Conservation (phyloP, 176 grass and related monocot genomes). For the Aegilops tauschii region DNA sequence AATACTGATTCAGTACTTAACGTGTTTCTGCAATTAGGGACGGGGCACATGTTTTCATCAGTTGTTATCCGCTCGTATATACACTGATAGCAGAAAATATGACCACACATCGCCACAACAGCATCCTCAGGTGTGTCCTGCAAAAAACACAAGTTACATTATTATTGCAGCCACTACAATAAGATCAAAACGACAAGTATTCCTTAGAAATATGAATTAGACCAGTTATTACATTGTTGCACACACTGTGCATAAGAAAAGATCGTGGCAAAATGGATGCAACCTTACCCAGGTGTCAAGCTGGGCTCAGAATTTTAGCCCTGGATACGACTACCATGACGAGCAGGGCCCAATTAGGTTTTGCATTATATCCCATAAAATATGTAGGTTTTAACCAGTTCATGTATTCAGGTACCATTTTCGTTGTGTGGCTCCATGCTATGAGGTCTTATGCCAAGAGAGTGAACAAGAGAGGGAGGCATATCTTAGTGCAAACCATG, state of each 20-base stretch:
- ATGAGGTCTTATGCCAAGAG: neutral
- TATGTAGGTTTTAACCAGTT: neutral
- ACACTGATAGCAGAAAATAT: constrained; percentile 98
- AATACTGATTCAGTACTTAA: constrained; percentile 73
- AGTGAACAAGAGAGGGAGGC: neutral
- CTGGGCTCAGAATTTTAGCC: neutral
- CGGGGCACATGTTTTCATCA: constrained; percentile 81
- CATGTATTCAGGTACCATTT: neutral
- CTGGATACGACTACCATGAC: neutral
- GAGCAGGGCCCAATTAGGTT: neutral
- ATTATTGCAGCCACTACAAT: constrained; percentile 14
- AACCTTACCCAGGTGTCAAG: neutral
- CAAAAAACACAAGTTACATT: constrained; percentile 25
- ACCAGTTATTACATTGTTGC: neutral
- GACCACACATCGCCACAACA: constrained; percentile 87
- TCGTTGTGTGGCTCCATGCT: neutral
- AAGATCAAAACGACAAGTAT: neutral
- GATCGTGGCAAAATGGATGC: constrained; percentile 3
- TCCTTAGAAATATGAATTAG: constrained; percentile 22
- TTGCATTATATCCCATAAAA: neutral
- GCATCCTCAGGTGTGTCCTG: constrained; percentile 94
- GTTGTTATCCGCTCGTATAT: constrained; percentile 75
- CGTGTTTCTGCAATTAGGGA: constrained; percentile 55
- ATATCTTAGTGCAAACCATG: neutral
- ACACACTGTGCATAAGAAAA: neutral